Percentiles rank a stretch among this genome's conserved stretches.
phyloP scores from a whole-genome alignment of 129 eudicot genomes.

The Dittrichia graveolens region DNA sequence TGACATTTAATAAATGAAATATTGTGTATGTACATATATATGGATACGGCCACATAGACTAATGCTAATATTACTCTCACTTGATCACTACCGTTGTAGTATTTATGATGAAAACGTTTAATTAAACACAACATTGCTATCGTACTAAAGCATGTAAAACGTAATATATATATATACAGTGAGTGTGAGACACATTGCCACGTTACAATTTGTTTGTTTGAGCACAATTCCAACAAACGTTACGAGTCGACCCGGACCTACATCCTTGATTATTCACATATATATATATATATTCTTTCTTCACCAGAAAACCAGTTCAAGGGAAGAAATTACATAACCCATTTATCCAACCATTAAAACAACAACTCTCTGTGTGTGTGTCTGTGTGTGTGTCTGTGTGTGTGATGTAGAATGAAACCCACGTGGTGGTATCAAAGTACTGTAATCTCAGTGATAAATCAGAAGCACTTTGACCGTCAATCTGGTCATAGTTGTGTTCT shows the following conservation, averaged over 20 bases:
- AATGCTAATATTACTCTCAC: no score
- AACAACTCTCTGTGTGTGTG: no score
- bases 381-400: no score
- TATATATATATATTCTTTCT: no score
- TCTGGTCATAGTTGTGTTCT: constrained; percentile 29
- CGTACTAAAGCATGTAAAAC: constrained; percentile 9
- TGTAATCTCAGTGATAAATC: not conserved
- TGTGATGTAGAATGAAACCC: not conserved
- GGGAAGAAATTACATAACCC: constrained; percentile 26
- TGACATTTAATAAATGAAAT: no score
- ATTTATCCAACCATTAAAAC: constrained; percentile 20
- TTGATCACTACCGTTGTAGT: no score
- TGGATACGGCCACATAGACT: not conserved
- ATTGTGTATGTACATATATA: no score
- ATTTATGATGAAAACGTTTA: no score
- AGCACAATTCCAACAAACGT: constrained; percentile 38
- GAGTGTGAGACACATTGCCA: constrained; percentile 21
- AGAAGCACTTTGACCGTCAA: constrained; percentile 13
- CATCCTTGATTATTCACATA: constrained; percentile 19
- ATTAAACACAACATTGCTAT: not conserved
- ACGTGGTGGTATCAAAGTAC: not conserved
- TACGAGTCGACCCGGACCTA: constrained; percentile 34
- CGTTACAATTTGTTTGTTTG: constrained; percentile 31
- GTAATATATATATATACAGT: constrained; percentile 5
- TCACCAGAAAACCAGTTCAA: constrained; percentile 39